Percentiles rank a stretch among this genome's conserved stretches.
Conservation (phyloP, 257 asterid species). For the Plectranthus barbatus region DNA sequence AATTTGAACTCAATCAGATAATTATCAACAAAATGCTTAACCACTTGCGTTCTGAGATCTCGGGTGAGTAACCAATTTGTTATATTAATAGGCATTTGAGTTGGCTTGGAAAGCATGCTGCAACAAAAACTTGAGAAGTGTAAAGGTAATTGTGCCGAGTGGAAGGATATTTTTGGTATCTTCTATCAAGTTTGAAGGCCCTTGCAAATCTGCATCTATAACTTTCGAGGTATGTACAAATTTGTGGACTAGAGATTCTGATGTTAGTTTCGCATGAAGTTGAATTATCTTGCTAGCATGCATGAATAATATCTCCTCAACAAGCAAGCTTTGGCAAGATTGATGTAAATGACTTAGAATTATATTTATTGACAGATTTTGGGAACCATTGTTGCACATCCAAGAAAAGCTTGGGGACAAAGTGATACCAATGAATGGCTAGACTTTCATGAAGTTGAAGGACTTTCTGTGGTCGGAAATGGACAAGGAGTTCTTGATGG, state of each 20-base stretch:
- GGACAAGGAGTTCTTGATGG: slow-evolving; percentile 9
- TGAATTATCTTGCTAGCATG: not conserved
- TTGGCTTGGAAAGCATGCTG: slow-evolving; percentile 8
- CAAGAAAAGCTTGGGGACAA: slow-evolving; percentile 4
- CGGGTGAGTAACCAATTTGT: not conserved
- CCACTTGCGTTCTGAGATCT: no score
- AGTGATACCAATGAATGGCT: not conserved
- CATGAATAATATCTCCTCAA: not conserved
- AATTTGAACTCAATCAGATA: no score
- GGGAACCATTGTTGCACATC: slow-evolving; percentile 10
- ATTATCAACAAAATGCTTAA: no score
- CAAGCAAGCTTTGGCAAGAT: no score
- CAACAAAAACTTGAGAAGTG: not conserved
- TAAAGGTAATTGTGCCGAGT: slow-evolving; percentile 4
- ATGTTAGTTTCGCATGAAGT: no score
- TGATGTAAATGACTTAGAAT: not conserved
- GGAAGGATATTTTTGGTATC: slow-evolving; percentile 8
- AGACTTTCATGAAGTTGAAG: not conserved
- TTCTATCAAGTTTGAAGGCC: slow-evolving; percentile 5
- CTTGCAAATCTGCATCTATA: slow-evolving; percentile 3
- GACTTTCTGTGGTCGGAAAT: slow-evolving; percentile 6
- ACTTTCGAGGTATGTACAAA: slow-evolving; percentile 11
- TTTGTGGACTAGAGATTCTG: no score
- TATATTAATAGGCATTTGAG: not conserved
- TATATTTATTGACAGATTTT: not conserved